A percentile compares a stretch with the other conserved stretches of the same genome.
phyloP scores from a whole-genome alignment of 495 filamentous ascomycete species.

The Pyrenopolyporus hunteri region DNA sequence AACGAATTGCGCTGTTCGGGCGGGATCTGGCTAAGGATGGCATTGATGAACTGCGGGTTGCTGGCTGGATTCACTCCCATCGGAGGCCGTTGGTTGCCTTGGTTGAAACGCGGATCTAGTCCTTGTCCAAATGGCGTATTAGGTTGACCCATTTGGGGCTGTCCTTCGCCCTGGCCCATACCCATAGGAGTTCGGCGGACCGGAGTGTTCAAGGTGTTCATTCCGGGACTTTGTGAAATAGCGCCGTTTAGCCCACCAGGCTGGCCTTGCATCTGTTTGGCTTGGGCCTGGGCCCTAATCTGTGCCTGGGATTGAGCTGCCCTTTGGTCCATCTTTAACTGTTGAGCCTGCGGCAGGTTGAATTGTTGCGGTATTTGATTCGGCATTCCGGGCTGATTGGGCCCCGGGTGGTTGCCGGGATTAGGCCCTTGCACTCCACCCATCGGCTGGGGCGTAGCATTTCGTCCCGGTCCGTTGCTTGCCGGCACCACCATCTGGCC shows the following conservation, averaged over 20 bases:
- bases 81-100: conserved; percentile 43
- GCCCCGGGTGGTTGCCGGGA: conserved; percentile 43
- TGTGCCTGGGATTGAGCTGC: conserved; percentile 47
- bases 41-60: conserved; percentile 46
- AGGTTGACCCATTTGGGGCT: conserved; percentile 44
- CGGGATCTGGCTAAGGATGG: conserved; percentile 44
- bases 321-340: conserved; percentile 49
- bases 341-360: conserved; percentile 46
- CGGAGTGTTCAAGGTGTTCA: conserved; percentile 57
- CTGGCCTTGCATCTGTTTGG: conserved; percentile 55
- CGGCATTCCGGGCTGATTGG: conserved; percentile 43
- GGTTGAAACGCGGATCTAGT: conserved; percentile 53
- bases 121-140: conserved; percentile 46
- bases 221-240: conserved; percentile 58
- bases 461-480: conserved; percentile 52
- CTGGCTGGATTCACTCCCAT: conserved; percentile 37
- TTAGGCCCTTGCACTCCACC: conserved; percentile 46
- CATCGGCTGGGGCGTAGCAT: conserved; percentile 50
- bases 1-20: conserved; percentile 42
- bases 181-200: conserved; percentile 52
- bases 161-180: conserved; percentile 44
- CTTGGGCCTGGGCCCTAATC: conserved; percentile 48
- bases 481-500: conserved; percentile 60
- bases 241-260: conserved; percentile 51
- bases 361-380: conserved; percentile 49